phyloP scores from a whole-genome alignment of 345 rosid species.

The Eucalyptus polybractea region DNA sequence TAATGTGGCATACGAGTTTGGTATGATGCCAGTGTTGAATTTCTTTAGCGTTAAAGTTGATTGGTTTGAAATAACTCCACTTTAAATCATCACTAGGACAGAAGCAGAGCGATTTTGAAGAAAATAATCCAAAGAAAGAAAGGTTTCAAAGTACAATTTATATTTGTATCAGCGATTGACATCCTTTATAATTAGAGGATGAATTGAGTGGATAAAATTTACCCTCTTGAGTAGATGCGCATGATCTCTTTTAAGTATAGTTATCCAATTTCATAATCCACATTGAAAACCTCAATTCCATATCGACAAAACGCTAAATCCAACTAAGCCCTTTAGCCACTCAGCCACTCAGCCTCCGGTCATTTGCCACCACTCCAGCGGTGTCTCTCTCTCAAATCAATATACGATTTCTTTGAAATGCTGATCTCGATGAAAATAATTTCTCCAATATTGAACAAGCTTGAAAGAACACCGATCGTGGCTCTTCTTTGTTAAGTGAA shows the following conservation, averaged over 20 bases:
- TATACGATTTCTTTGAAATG: neutral
- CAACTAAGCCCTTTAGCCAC: neutral
- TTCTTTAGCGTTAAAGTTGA: neutral
- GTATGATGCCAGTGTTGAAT: neutral
- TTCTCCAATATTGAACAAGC: neutral
- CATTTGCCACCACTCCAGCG: neutral
- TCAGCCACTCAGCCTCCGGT: neutral
- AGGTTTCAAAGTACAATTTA: neutral
- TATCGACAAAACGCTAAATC: neutral
- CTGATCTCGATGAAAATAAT: neutral
- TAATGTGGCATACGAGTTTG: neutral
- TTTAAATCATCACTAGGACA: neutral
- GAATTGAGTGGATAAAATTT: neutral
- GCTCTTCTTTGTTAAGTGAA: neutral
- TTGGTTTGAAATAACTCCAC: neutral
- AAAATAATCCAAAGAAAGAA: neutral
- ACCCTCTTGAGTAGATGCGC: neutral
- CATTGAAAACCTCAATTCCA: neutral
- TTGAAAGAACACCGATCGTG: neutral
- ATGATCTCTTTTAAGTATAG: neutral
- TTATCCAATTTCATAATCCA: neutral
- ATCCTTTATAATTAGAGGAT: neutral
- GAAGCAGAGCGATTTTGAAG: neutral
- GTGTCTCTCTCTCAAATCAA: neutral
- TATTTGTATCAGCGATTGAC: neutral